phyloP scores from a whole-genome alignment of 192 early-diverging fungal genomes.

The Coemansia sp. region DNA sequence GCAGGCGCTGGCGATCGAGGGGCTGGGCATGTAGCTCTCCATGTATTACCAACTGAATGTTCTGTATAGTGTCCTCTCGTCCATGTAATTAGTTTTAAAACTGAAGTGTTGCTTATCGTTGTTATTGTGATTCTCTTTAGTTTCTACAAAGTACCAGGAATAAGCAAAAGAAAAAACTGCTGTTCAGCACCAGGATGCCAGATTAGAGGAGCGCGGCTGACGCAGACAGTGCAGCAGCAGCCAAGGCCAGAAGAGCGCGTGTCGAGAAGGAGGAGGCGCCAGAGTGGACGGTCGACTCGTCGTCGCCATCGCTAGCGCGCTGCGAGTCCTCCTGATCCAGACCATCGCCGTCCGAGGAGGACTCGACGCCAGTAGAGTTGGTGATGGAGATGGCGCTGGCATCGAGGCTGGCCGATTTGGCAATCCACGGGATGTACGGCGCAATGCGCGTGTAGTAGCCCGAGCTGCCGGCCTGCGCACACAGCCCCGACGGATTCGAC shows the following conservation, averaged over 20 bases:
- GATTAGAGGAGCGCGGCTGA: no score
- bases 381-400: constrained; percentile 15
- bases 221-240: no score
- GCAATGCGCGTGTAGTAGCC: constrained; percentile 49
- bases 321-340: no score
- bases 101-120: no score
- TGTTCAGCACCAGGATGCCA: no score
- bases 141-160: no score
- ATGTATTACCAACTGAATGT: no score
- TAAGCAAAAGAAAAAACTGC: no score
- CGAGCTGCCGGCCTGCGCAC: constrained; percentile 25
- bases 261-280: background rate
- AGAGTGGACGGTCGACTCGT: background rate
- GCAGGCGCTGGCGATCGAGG: constrained; percentile 46
- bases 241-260: background rate
- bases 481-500: constrained; percentile 25
- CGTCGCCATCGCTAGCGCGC: background rate
- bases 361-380: constrained; percentile 13
- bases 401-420: constrained; percentile 11
- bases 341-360: background rate
- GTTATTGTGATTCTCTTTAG: no score
- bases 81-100: no score
- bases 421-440: constrained; percentile 45
- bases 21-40: constrained; percentile 37
- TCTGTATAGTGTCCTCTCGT: no score